Conservation (phyloP, 2,329 filamentous ascomycete species). For the Trichoderma breve region DNA sequence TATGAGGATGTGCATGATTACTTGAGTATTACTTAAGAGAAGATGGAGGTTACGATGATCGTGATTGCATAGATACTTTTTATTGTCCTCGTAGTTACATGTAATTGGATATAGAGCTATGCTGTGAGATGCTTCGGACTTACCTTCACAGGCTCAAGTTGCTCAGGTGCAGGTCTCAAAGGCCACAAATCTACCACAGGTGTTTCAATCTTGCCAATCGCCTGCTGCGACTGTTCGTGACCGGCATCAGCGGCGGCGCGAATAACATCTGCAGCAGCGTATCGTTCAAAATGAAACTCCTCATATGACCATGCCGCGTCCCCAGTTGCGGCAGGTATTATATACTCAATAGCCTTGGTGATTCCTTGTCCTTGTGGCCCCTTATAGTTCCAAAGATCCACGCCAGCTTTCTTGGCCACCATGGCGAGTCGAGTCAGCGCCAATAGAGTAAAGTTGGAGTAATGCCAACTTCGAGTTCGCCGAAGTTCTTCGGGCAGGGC, state of each 20-base stretch:
- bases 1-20: background rate
- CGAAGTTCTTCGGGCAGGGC: constrained; percentile 13
- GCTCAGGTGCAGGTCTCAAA: constrained; percentile 11
- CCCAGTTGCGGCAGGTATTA: constrained; percentile 10
- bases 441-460: constrained; percentile 11
- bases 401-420: constrained; percentile 5
- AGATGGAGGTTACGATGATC: background rate
- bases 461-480: constrained; percentile 18
- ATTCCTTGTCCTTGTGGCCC: constrained; percentile 12
- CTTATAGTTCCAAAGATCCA: constrained; percentile 13
- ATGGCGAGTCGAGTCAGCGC: constrained; percentile 16
- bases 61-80: background rate
- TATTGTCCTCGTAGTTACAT: background rate
- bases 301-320: background rate
- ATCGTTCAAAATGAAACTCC: constrained; percentile 5
- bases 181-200: constrained; percentile 10
- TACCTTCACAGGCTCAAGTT: constrained; percentile 8
- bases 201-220: background rate
- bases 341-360: constrained; percentile 8
- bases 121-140: background rate
- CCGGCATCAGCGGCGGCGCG: constrained; percentile 14
- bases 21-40: background rate
- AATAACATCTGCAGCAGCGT: constrained; percentile 12
- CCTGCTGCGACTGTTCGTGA: background rate
- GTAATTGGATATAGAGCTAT: background rate